These are phyloP conservation scores for Apiotrichum montevideense DNA, from an alignment of 1,284 basidiomycete species.

Conservation along the genomic window DNA sequence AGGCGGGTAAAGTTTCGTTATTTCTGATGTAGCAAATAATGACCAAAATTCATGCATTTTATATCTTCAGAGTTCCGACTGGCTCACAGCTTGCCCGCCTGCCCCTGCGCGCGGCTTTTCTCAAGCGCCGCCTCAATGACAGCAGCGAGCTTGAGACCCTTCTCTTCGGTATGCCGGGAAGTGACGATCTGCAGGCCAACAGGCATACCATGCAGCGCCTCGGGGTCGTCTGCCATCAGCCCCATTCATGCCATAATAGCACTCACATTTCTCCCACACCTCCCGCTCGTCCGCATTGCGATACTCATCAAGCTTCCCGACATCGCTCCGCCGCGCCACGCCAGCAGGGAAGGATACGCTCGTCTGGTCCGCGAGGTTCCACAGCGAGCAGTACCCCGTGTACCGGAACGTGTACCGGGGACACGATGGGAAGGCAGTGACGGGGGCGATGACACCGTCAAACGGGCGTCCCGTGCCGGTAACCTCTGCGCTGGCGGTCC, in stretches of 20 bases:
- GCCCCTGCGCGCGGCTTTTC: background rate
- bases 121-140: constrained; percentile 40
- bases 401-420: constrained; percentile 21
- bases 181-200: constrained; percentile 61
- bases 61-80: too few species aligned
- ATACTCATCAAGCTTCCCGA: constrained; percentile 49
- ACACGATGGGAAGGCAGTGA: constrained; percentile 22
- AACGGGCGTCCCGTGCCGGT: constrained; percentile 31
- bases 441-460: constrained; percentile 28
- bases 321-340: constrained; percentile 51
- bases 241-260: background rate
- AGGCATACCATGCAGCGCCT: constrained; percentile 55
- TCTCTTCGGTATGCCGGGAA: constrained; percentile 52
- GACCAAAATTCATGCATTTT: too few species aligned
- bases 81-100: background rate
- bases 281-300: constrained; percentile 50
- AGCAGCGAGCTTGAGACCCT: constrained; percentile 11
- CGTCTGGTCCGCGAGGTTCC: constrained; percentile 28
- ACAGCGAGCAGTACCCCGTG: constrained; percentile 26
- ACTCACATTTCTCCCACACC: constrained; percentile 55
- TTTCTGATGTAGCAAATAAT: too few species aligned
- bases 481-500: constrained; percentile 17
- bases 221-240: constrained; percentile 52
- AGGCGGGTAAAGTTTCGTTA: too few species aligned
- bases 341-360: constrained; percentile 60